phyloP scores from a whole-genome alignment of 2,329 filamentous ascomycete species.

The Pseudogymnoascus sp. region DNA sequence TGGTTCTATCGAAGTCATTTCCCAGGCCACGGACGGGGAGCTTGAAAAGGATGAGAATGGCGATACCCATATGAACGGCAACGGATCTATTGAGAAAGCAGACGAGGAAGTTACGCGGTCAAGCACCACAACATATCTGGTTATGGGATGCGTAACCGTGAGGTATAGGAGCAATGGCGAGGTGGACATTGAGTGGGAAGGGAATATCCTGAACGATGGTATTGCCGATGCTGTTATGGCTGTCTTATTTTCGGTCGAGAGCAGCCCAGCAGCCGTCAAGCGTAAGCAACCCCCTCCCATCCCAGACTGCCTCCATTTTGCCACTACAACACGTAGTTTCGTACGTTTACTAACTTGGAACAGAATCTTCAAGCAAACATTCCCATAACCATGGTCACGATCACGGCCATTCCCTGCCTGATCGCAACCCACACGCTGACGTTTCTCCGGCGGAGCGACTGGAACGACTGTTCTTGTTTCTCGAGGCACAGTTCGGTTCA shows the following conservation, averaged over 20 bases:
- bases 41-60: constrained; percentile 34
- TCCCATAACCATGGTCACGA: constrained; percentile 41
- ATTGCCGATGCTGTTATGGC: constrained; percentile 97
- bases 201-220: constrained; percentile 93
- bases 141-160: constrained; percentile 91
- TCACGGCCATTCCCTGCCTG: constrained; percentile 32
- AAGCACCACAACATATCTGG: constrained; percentile 46
- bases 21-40: constrained; percentile 31
- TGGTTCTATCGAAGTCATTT: constrained; percentile 67
- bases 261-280: constrained; percentile 88
- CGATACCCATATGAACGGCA: constrained; percentile 29
- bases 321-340: neutral
- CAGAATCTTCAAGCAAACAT: constrained; percentile 53
- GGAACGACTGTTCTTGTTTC: constrained; percentile 82
- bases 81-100: constrained; percentile 41
- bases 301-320: constrained; percentile 11
- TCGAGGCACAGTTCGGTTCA: constrained; percentile 89
- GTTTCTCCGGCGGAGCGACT: constrained; percentile 68
- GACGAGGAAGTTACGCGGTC: constrained; percentile 55
- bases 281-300: constrained; percentile 43
- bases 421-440: constrained; percentile 64
- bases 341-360: constrained; percentile 12
- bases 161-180: constrained; percentile 68
- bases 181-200: constrained; percentile 92
- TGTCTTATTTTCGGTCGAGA: constrained; percentile 84